Conservation (phyloP, 495 filamentous ascomycete genomes). For the Talaromyces wortmannii region DNA sequence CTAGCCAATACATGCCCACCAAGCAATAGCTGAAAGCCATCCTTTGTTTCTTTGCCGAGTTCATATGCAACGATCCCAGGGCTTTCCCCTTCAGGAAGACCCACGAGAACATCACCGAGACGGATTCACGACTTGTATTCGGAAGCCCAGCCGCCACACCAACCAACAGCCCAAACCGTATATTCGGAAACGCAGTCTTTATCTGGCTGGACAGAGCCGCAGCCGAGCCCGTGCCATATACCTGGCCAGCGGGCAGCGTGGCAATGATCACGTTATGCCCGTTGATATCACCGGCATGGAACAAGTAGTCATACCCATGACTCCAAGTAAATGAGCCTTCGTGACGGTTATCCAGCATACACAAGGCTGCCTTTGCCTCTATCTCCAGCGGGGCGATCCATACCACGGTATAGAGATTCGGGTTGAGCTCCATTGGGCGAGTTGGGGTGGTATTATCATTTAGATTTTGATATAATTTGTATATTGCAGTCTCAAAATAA, state of each 20-base stretch:
- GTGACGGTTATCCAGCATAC: conserved; percentile 9
- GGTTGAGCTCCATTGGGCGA: not conserved
- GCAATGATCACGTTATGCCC: conserved; percentile 4
- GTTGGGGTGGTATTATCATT: too few species aligned
- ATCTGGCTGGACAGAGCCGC: conserved; percentile 30
- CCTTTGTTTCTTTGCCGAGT: conserved; percentile 13
- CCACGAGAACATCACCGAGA: conserved; percentile 31
- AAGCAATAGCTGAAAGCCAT: conserved; percentile 14
- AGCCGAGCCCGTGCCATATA: conserved; percentile 25
- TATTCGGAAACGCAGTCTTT: conserved; percentile 26
- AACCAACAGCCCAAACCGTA: conserved; percentile 29
- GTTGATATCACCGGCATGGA: conserved; percentile 1
- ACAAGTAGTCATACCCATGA: conserved; percentile 25
- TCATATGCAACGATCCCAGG: conserved; percentile 19
- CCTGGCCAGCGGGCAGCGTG: not conserved
- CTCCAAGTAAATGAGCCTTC: conserved; percentile 12
- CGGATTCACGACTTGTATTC: conserved; percentile 24
- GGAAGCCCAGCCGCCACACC: conserved; percentile 24
- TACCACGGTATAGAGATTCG: not conserved
- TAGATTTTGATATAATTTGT: not conserved
- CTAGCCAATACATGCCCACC: conserved; percentile 12
- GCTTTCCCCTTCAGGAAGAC: conserved; percentile 7
- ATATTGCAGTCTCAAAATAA: not conserved
- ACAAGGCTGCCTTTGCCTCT: conserved; percentile 1
- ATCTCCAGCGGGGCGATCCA: conserved; percentile 3